phyloP scores from a whole-genome alignment of 1,139 yeast species.

The Candida sanyaensis region DNA sequence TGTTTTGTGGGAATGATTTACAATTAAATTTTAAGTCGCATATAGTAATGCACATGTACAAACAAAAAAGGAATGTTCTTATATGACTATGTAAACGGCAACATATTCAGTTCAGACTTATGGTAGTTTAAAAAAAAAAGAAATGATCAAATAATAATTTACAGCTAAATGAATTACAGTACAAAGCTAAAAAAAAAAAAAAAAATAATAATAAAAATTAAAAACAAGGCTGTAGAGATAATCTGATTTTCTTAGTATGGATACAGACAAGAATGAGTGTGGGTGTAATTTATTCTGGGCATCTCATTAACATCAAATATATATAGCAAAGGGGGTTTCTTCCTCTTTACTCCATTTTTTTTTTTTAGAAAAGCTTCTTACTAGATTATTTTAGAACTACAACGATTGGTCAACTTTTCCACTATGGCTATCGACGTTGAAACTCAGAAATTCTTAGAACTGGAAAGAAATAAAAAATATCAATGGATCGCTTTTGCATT shows the following conservation, averaged over 20 bases:
- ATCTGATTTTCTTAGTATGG: no score
- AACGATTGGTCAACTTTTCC: not conserved
- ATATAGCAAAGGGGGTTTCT: not conserved
- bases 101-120: not conserved
- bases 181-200: not conserved
- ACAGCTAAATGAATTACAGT: no score
- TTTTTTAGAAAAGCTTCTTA: not conserved
- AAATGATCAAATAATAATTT: not conserved
- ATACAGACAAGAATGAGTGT: not conserved
- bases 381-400: not conserved
- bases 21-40: not conserved
- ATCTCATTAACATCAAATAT: not conserved
- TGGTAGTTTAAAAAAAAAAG: not conserved
- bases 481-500: conserved; percentile 40
- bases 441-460: conserved; percentile 34
- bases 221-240: conserved; percentile 1
- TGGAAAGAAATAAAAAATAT: conserved; percentile 31
- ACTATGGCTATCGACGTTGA: not conserved
- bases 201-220: no score
- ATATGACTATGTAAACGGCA: not conserved
- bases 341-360: not conserved
- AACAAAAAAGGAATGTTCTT: not conserved
- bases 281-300: not conserved
- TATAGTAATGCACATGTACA: not conserved
- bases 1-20: no score